A percentile compares a stretch with the other conserved stretches of the same genome.
phyloP scores from a whole-genome alignment of 177 flowering plant species.

The Telopea speciosissima region DNA sequence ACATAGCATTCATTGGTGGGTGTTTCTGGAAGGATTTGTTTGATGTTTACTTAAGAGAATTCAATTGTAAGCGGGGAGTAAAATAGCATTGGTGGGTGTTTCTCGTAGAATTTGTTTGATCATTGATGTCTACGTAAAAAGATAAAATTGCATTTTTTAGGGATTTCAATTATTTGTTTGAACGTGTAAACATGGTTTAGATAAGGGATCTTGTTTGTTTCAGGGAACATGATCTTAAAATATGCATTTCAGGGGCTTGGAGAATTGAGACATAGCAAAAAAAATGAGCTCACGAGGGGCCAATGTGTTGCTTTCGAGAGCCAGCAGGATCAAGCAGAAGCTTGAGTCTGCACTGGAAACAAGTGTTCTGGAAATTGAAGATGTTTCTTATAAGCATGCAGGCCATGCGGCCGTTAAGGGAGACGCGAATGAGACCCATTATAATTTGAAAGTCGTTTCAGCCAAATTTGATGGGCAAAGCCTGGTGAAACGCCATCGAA shows the following conservation, averaged over 20 bases:
- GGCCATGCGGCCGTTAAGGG: conserved; percentile 68
- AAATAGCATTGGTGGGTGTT: too few species aligned
- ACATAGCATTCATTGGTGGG: too few species aligned
- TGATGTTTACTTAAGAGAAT: too few species aligned
- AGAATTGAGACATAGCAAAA: background rate
- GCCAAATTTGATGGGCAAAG: conserved; percentile 61
- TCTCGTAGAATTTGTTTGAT: too few species aligned
- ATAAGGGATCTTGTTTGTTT: too few species aligned
- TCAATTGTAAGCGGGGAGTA: too few species aligned
- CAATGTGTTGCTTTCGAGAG: conserved; percentile 37
- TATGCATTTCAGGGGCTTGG: conserved; percentile 6
- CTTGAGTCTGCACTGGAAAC: conserved; percentile 51
- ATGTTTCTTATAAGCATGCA: conserved; percentile 78
- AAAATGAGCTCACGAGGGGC: conserved; percentile 42
- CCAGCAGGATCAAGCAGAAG: conserved; percentile 49
- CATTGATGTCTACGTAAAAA: too few species aligned
- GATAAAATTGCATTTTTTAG: too few species aligned
- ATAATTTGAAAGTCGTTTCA: conserved; percentile 68
- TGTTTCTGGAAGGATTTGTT: too few species aligned
- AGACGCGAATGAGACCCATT: conserved; percentile 60
- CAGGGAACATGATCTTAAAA: background rate
- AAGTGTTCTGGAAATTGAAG: conserved; percentile 50
- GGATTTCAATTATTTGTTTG: too few species aligned
- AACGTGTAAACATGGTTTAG: too few species aligned
- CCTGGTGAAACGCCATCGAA: conserved; percentile 70